phyloP scores from a whole-genome alignment of 306 rosid species.

The Cucumis melo region DNA sequence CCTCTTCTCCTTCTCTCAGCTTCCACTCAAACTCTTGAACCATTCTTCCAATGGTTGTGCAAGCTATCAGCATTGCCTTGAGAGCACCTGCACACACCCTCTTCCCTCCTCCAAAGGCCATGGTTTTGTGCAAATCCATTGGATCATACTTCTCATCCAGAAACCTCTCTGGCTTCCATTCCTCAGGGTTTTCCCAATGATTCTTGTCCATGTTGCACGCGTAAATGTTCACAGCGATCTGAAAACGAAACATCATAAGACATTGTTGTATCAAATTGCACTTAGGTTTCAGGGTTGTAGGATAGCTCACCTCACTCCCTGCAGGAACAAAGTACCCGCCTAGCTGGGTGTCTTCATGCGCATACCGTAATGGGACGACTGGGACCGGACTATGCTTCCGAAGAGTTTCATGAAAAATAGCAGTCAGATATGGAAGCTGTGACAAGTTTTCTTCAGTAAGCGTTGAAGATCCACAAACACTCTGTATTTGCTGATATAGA shows the following conservation, averaged over 20 bases:
- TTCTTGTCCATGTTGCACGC: slow-evolving; percentile 80
- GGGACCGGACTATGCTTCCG: slow-evolving; percentile 76
- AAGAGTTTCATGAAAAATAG: slow-evolving; percentile 81
- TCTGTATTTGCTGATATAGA: slow-evolving; percentile 35
- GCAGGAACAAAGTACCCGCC: slow-evolving; percentile 79
- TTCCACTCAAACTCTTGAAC: slow-evolving; percentile 72
- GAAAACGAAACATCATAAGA: neutral
- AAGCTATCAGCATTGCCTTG: slow-evolving; percentile 55
- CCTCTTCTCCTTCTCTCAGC: slow-evolving; percentile 58
- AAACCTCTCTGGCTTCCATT: slow-evolving; percentile 88
- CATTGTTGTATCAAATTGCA: neutral
- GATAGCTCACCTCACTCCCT: slow-evolving; percentile 53
- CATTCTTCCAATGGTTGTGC: slow-evolving; percentile 53
- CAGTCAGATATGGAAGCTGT: slow-evolving; percentile 52
- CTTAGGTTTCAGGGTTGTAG: neutral
- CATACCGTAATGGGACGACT: slow-evolving; percentile 52
- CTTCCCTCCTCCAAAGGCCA: slow-evolving; percentile 97
- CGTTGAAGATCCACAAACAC: slow-evolving; percentile 40
- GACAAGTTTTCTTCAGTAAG: slow-evolving; percentile 48
- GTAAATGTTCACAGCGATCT: slow-evolving; percentile 81
- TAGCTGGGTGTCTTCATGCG: slow-evolving; percentile 64
- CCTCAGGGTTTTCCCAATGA: slow-evolving; percentile 53
- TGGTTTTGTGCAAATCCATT: slow-evolving; percentile 63
- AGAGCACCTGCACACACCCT: slow-evolving; percentile 83
- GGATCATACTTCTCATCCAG: slow-evolving; percentile 46